Base-by-base conservation (phyloP, 2,329 filamentous ascomycete species). In the Diaporthe amygdali region DNA sequence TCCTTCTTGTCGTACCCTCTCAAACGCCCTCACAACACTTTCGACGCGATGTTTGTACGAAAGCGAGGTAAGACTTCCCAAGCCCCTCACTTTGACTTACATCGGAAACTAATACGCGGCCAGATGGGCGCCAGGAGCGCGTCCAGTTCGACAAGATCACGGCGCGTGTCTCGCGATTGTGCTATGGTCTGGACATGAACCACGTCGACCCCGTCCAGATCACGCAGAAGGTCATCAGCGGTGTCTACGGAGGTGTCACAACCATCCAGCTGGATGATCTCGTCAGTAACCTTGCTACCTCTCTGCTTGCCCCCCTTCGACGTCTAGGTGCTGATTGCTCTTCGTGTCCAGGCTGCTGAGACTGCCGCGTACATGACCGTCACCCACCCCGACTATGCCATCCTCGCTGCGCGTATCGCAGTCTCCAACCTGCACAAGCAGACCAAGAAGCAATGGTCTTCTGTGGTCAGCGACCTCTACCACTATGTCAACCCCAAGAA, bases 131-230 rank as follows among this genome's bases (percentile, higher is more conserved):
- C 88, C 97, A 98, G 88, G 96, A 99, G 90, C 96, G 96, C 84
- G 96, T 99, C 76, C 96, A 99, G 84, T 99, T 99, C 87, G 96
- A 99, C 89, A 99, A 99, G 88, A 99, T 99, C 90, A 98, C 96
- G 80, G 96, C 96, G 79, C 95, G 96, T 84, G 96, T 99, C 77
- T 98, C 96, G 56, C 92, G 96, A 79, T 89, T 99, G 80, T 99
- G 96, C 90, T 99, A 99, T 84, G 96, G 96, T 76, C 92, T 99
- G 71, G 96, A 99, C 81, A 90, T 93, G 64, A 96, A 89, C 77
- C 96, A 99, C 87, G 94, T 99, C 79, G 96, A 99, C 85, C 94
- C 96, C 70, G 96, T 97, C 76, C 95, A 96, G 79, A 99, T 99
- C 82, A 99, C 96, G 72, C 95, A 97, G 86, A 99, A 98, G 86